Percentiles rank a stretch among this genome's conserved stretches.
Conservation (phyloP, 2,329 filamentous ascomycete genomes). For the Cyanodermella asteris region DNA sequence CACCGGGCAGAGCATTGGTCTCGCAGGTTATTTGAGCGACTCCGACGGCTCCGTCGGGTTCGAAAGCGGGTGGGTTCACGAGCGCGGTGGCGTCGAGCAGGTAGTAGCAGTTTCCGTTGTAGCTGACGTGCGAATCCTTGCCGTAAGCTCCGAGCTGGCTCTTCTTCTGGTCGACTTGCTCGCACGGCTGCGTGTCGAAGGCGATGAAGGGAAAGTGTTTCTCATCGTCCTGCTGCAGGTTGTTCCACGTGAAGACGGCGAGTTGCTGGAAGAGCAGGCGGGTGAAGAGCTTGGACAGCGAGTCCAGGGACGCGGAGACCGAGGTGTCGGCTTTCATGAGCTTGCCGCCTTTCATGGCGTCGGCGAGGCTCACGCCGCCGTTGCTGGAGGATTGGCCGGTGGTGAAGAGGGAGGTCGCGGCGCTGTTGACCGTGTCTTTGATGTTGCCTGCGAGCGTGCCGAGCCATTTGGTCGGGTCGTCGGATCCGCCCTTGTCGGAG, state of each 20-base stretch:
- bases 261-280: neutral
- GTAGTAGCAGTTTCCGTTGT: neutral
- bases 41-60: no score
- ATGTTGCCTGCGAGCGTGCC: no score
- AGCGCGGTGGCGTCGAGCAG: neutral
- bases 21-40: no score
- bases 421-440: no score
- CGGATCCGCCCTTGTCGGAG: no score
- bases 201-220: neutral
- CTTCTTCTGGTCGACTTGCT: neutral
- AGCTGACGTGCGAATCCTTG: neutral
- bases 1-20: neutral
- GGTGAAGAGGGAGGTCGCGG: no score
- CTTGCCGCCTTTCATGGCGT: constrained; percentile 4
- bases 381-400: no score
- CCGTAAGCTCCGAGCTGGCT: neutral
- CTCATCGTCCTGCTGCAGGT: neutral
- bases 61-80: no score
- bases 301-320: neutral
- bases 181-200: neutral
- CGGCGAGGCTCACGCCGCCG: no score
- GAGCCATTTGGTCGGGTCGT: no score
- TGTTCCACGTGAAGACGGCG: neutral
- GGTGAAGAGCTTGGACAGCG: neutral
- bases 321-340: neutral